Conservation (phyloP, 1,284 basidiomycete genomes). For the Vanrija sp. region DNA sequence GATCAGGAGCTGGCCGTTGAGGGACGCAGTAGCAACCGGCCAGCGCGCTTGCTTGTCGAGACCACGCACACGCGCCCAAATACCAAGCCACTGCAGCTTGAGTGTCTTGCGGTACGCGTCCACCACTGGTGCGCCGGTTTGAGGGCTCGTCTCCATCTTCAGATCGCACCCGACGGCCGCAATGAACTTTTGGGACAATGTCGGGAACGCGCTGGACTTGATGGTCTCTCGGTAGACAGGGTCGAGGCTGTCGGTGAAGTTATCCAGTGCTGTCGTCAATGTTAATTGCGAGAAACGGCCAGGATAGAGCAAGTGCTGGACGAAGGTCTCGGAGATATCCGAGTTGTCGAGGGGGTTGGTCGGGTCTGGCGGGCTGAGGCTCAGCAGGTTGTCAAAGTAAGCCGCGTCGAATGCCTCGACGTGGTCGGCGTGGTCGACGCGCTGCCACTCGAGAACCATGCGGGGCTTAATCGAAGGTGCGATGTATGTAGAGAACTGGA, state of each 20-base stretch:
- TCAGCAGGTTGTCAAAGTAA: conserved; percentile 75
- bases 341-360: conserved; percentile 34
- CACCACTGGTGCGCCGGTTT: conserved; percentile 72
- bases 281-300: conserved; percentile 79
- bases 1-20: conserved; percentile 53
- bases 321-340: conserved; percentile 63
- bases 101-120: conserved; percentile 75
- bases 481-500: conserved; percentile 37
- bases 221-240: conserved; percentile 15
- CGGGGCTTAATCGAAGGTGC: conserved; percentile 14
- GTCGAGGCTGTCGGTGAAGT: conserved; percentile 66
- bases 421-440: conserved; percentile 19
- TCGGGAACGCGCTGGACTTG: conserved; percentile 53
- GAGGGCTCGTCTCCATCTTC: conserved; percentile 63
- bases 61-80: conserved; percentile 80
- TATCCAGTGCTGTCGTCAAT: conserved; percentile 70
- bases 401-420: conserved; percentile 74
- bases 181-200: conserved; percentile 69
- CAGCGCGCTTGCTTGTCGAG: conserved; percentile 77
- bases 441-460: conserved; percentile 38
- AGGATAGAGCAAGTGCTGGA: conserved; percentile 75
- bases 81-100: conserved; percentile 88
- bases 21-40: conserved; percentile 55
- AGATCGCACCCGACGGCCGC: conserved; percentile 84
- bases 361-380: conserved; percentile 59